Evolutionary conservation across 441 rosid species (phyloP), one percentile per base, ranked within the genome.

Genomic region (Mallotus japonicus): DNA sequence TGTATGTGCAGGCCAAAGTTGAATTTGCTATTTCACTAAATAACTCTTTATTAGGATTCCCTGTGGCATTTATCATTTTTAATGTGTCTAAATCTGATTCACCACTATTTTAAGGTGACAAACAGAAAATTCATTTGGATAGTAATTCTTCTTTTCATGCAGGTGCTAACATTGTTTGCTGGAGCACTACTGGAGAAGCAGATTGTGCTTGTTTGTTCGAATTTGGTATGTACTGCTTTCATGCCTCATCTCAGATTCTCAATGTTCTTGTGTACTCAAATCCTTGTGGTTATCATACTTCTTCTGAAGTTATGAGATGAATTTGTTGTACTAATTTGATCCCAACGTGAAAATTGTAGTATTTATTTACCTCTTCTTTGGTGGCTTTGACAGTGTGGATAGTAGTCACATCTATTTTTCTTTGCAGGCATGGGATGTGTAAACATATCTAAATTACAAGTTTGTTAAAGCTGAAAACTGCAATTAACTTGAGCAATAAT

Each of bases 101-200:
- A 54, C 1, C 60, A 17, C n/a, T 68, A 32, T 54, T 51, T 12
- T 20, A 12, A 37, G 42, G 32, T 28, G 57, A 22, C 11, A 47
- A 47, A 24, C 24, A 60, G 15, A 70, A 55, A 46, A 61, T 67
- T 6, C 54, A 42, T 24, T 20, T 37, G 22, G 37, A 50, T 57
- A 62, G 64, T 74, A 28, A 78, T 78, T 75, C 69, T 80, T 63
- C 54, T 71, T 70, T 69, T 61, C n/a, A 0, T 79, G 81, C 89
- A 93, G 99, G 87, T 95, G 65, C 80, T 95, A 79, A 86, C 89
- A 54, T 79, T 95, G 72, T 80, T 95, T 83, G 89, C 99, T 11
- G 96, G 87, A 75, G 97, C 98, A 76, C 81, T 95, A 71, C 86
- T 93, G 75, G 99, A 93, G 85, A 95, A 95, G 81, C 97, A 91